A percentile compares a stretch with the other conserved stretches of the same genome.
Conservation (phyloP, 2,329 filamentous ascomycete genomes). For the Cytospora piceicola region DNA sequence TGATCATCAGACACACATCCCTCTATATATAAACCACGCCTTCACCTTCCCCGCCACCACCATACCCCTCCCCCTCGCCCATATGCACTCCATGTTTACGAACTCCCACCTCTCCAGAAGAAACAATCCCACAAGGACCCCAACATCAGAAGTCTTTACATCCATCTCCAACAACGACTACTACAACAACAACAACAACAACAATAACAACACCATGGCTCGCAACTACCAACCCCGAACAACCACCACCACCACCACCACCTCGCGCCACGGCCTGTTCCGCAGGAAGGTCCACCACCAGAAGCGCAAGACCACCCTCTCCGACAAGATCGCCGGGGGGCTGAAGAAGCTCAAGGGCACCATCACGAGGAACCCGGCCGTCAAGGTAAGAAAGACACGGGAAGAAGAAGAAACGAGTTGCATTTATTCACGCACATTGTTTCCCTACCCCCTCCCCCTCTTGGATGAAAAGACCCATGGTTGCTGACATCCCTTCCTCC, state of each 20-base stretch:
- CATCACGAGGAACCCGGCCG: slow-evolving; percentile 68
- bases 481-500: slow-evolving; percentile 20
- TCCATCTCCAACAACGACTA: slow-evolving; percentile 5
- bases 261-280: slow-evolving; percentile 35
- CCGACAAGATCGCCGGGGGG: slow-evolving; percentile 78
- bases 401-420: no score
- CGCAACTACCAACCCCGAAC: slow-evolving; percentile 31
- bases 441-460: no score
- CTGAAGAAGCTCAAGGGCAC: slow-evolving; percentile 74
- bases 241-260: slow-evolving; percentile 37
- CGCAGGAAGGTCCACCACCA: slow-evolving; percentile 56
- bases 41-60: background rate
- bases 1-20: background rate
- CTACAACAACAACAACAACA: background rate
- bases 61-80: background rate
- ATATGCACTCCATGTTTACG: background rate
- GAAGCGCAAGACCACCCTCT: slow-evolving; percentile 67
- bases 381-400: slow-evolving; percentile 62
- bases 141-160: slow-evolving; percentile 17
- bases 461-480: background rate
- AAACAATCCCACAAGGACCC: slow-evolving; percentile 4
- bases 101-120: background rate
- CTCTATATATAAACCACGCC: background rate
- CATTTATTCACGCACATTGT: no score
- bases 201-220: slow-evolving; percentile 17